A percentile compares a stretch with the other conserved stretches of the same genome.
phyloP scores from a whole-genome alignment of 1,284 basidiomycete species.

The Singerocomus inundabilis region DNA sequence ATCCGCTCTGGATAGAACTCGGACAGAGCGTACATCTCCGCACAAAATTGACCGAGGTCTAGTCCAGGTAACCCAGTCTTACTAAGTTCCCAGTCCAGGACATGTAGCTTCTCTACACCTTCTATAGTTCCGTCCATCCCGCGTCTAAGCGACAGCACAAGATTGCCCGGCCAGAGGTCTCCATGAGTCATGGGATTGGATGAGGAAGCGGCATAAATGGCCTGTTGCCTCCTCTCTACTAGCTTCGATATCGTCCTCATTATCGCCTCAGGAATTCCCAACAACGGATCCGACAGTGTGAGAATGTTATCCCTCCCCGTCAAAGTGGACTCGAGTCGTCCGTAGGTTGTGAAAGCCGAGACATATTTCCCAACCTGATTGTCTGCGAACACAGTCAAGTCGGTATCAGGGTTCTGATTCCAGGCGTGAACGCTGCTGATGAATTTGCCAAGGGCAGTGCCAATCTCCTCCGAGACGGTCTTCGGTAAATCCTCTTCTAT shows the following conservation, averaged over 20 bases:
- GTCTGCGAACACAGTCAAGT: constrained; percentile 38
- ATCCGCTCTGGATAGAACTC: constrained; percentile 42
- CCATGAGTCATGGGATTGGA: constrained; percentile 40
- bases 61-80: constrained; percentile 50
- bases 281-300: constrained; percentile 40
- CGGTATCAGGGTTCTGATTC: constrained; percentile 33
- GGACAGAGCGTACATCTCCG: constrained; percentile 50
- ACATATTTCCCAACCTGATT: constrained; percentile 44
- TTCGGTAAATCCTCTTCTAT: constrained; percentile 36
- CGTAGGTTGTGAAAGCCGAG: constrained; percentile 47
- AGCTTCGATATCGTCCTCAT: constrained; percentile 39
- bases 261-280: constrained; percentile 38
- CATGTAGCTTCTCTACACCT: constrained; percentile 40
- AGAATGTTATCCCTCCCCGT: constrained; percentile 34
- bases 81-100: constrained; percentile 61
- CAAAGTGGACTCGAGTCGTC: constrained; percentile 46
- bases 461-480: constrained; percentile 43
- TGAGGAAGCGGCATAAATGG: constrained; percentile 38
- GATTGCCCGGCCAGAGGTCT: constrained; percentile 68
- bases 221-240: constrained; percentile 34
- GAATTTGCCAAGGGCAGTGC: constrained; percentile 50
- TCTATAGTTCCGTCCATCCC: constrained; percentile 21
- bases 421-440: constrained; percentile 47
- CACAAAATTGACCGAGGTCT: constrained; percentile 60
- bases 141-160: constrained; percentile 40